Conservation (phyloP, 2,329 filamentous ascomycete species). For the Lomentospora prolificans region DNA sequence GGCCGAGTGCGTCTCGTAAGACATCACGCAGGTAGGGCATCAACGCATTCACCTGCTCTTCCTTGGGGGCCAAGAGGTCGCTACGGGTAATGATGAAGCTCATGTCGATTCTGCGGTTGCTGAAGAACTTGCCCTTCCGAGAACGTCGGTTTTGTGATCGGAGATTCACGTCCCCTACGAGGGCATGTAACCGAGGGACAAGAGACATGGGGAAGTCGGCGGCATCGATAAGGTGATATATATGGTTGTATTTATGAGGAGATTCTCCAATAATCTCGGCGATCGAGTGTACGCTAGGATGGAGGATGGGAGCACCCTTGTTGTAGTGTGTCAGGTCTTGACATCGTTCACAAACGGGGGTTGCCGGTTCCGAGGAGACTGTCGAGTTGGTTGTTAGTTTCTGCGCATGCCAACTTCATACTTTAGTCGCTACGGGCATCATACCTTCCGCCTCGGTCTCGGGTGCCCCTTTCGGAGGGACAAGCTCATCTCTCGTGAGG, state of each 20-base stretch:
- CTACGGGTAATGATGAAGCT: slow-evolving; percentile 87
- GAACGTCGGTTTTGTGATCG: slow-evolving; percentile 75
- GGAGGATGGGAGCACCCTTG: slow-evolving; percentile 57
- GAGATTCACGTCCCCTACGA: slow-evolving; percentile 62
- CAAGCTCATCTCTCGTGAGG: slow-evolving; percentile 25
- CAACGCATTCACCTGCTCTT: slow-evolving; percentile 72
- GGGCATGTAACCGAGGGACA: slow-evolving; percentile 61
- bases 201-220: slow-evolving; percentile 96
- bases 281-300: slow-evolving; percentile 73
- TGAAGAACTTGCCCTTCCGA: slow-evolving; percentile 52
- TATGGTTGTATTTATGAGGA: slow-evolving; percentile 81
- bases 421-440: not conserved
- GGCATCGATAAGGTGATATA: slow-evolving; percentile 91
- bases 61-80: slow-evolving; percentile 75
- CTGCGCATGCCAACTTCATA: no score
- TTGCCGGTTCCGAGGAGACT: slow-evolving; percentile 17
- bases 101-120: slow-evolving; percentile 63
- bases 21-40: slow-evolving; percentile 78
- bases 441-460: slow-evolving; percentile 8
- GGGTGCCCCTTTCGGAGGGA: slow-evolving; percentile 12
- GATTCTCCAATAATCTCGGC: slow-evolving; percentile 80
- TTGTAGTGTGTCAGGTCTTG: slow-evolving; percentile 72
- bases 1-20: slow-evolving; percentile 65
- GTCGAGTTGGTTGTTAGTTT: no score
- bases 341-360: slow-evolving; percentile 76